Conservation (phyloP, 2,329 filamentous ascomycete species). For the Diplodia corticola region DNA sequence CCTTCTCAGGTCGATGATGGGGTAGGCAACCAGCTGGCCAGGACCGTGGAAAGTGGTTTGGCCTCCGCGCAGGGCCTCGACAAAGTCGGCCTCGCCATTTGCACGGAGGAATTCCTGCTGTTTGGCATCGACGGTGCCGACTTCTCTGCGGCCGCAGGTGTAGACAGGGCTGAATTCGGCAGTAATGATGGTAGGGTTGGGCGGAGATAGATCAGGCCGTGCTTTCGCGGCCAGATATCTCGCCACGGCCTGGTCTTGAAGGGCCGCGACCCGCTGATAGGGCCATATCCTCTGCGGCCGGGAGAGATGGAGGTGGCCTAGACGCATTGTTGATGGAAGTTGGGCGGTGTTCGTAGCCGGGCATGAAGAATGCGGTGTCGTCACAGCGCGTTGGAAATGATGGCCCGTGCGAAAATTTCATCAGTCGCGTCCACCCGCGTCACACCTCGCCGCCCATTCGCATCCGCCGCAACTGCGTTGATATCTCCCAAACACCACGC, state of each 20-base stretch:
- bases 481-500: background rate
- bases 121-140: slow-evolving; percentile 47
- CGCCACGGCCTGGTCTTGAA: slow-evolving; percentile 19
- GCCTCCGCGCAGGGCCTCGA: slow-evolving; percentile 77
- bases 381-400: background rate
- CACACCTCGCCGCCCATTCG: slow-evolving; percentile 18
- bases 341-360: background rate
- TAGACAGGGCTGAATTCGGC: slow-evolving; percentile 83
- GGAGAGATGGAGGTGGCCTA: slow-evolving; percentile 16
- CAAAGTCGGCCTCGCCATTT: slow-evolving; percentile 58
- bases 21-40: slow-evolving; percentile 90
- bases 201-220: slow-evolving; percentile 19
- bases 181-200: slow-evolving; percentile 70
- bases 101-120: slow-evolving; percentile 48
- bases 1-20: slow-evolving; percentile 76
- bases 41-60: slow-evolving; percentile 95
- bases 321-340: slow-evolving; percentile 1
- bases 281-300: slow-evolving; percentile 9
- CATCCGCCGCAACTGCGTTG: slow-evolving; percentile 26
- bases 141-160: slow-evolving; percentile 83
- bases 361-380: background rate
- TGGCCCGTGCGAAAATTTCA: slow-evolving; percentile 13
- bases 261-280: slow-evolving; percentile 4
- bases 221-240: slow-evolving; percentile 20
- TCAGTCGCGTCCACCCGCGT: slow-evolving; percentile 9